Base-by-base conservation (phyloP, 2,329 filamentous ascomycete genomes). In the Neonectria faginata region DNA sequence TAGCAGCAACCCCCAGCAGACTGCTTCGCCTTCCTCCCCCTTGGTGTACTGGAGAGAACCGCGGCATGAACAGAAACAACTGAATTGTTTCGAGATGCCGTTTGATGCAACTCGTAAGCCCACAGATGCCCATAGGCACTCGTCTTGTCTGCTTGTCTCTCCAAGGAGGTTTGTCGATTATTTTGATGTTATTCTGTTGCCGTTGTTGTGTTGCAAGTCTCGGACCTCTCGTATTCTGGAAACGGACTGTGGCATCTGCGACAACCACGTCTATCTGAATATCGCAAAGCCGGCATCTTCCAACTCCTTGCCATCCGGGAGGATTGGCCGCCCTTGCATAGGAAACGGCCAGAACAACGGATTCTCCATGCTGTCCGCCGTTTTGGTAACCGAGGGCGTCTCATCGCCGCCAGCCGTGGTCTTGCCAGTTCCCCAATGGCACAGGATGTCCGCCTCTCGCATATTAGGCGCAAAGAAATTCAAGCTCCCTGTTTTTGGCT, bases 261-360 rank as follows among this genome's bases (percentile, higher is more conserved):
- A 51, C 22, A 53, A 36, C 25, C 22, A 25, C 50, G 48, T 54
- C 14, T 36, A 41, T 68, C 36, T 71, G 12, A 72, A 12, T 18
- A 81, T 64, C 25, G 79, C 79, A 70, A 89, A 89, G 0, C 86
- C 86, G 2, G 86, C 84, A 31, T 84, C 80, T 67, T 83, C 78
- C 57, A 89, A 70, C 54, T 82, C 78, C 31, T 79, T 70, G 0
- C 85, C 84, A 0, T 74, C 78, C 0, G 84, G 82, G 29, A 88
- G 67, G 62, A 88, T 84, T 3, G 86, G 86, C 22, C 85, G 79
- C 0, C 86, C 86, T 68, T 88, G 86, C 84, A 88, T 84, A 0
- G 86, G 86, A 64, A 88, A 88, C 0, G 86, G 85, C 86, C 86
- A 89, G 69, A 88, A 88, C 2, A 88, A 76, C 18, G 86, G 86